Percentiles rank a stretch among this genome's conserved stretches.
These are phyloP conservation scores for Schoenoplectus triqueter DNA, from an alignment of 202 grass and related monocot genomes.

Conservation along the genomic window DNA sequence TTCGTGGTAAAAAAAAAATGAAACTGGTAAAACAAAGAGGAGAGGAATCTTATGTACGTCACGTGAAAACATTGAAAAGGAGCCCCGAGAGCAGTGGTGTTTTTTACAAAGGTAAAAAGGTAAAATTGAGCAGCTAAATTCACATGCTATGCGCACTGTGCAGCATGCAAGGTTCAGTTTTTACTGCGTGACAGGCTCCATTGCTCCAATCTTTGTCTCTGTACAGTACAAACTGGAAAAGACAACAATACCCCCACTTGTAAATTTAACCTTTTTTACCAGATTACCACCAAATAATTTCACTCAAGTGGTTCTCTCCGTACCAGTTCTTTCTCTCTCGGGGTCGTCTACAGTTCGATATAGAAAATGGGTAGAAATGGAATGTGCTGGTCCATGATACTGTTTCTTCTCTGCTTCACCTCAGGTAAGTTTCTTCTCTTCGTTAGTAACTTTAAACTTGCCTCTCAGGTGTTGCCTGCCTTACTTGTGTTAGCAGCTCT, in stretches of 20 bases:
- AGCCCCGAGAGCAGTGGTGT: constrained; percentile 5
- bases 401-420: constrained; percentile 58
- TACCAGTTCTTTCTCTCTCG: constrained; percentile 16
- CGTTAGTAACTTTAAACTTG: background rate
- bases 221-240: constrained; percentile 9
- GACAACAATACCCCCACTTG: constrained; percentile 16
- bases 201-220: constrained; percentile 15
- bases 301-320: constrained; percentile 24
- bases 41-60: background rate
- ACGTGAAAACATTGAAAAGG: constrained; percentile 32
- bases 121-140: background rate
- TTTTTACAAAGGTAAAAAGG: constrained; percentile 29
- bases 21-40: background rate
- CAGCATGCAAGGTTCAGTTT: constrained; percentile 22
- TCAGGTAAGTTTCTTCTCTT: constrained; percentile 46
- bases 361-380: constrained; percentile 46
- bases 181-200: constrained; percentile 10
- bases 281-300: constrained; percentile 1
- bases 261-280: constrained; percentile 21
- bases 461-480: constrained; percentile 24
- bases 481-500: background rate
- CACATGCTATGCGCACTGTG: constrained; percentile 26
- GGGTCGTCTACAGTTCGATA: background rate
- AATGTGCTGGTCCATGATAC: constrained; percentile 46
- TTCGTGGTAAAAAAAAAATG: background rate